Base-by-base conservation (phyloP, 2,329 filamentous ascomycete species). In the Fusarium compactum region DNA sequence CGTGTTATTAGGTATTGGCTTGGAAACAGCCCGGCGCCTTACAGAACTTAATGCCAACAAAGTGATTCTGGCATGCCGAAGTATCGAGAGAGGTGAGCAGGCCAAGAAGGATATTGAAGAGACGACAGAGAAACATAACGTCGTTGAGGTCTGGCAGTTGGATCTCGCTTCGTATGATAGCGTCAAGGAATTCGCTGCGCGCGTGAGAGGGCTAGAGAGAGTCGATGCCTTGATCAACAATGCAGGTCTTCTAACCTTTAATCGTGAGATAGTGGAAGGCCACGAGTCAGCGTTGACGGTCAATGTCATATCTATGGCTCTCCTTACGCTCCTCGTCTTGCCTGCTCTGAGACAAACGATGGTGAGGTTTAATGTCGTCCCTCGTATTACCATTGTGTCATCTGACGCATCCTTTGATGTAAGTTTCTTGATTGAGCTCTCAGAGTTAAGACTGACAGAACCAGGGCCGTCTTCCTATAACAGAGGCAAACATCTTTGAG, bases 251-350 rank as follows among this genome's bases (percentile, higher is more conserved):
- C 54, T 71, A 11, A 62, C 55, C 7, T 34, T 65, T 8, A 51
- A 58, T 8, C 72, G 68, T 43, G 58, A 69, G 16, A 53, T 76
- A 43, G 65, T 74, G 22, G 82, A 83, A 58, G 84, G 82, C 4
- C 78, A 81, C 56, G 84, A 86, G 72, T 70, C 71, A 16, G 81
- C 77, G 29, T 72, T 85, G 51, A 82, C 81, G 6, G 79, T 86
- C 47, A 86, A 87, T 69, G 81, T 85, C 20, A 75, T 87, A 38
- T 79, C 79, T 5, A 86, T 82, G 0, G 81, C 83, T 38, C 74
- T 86, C 29, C 76, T 86, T 56, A 80, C 80, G 0, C 44, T 86
- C 14, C 65, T 82, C 52, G 67, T 85, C 22, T 72, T 87, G 22
- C 84, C 85, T 2, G 69, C 74, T 25, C 66, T 87, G 69, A 78